Conservation (phyloP, 768 basidiomycete species). For the Boletellus emodensis region DNA sequence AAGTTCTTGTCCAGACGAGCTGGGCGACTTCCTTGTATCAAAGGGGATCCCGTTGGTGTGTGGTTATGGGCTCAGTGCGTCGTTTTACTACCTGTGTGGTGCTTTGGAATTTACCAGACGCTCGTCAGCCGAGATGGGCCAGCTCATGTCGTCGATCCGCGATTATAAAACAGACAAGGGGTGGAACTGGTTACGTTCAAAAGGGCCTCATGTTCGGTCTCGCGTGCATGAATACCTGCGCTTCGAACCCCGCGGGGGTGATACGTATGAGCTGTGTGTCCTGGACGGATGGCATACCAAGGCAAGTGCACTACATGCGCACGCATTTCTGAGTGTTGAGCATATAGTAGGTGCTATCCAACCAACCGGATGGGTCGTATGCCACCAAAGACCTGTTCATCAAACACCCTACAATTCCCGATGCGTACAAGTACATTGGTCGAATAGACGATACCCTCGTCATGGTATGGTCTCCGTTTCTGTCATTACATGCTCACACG, state of each 20-base stretch:
- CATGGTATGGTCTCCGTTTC: constrained; percentile 14
- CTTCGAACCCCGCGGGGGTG: constrained; percentile 40
- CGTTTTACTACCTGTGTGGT: background rate
- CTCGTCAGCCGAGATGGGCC: constrained; percentile 30
- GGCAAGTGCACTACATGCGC: constrained; percentile 24
- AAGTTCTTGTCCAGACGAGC: constrained; percentile 49
- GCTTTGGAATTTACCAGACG: background rate
- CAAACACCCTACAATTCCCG: constrained; percentile 40
- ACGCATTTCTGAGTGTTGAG: background rate
- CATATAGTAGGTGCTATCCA: constrained; percentile 25
- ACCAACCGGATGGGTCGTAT: constrained; percentile 50
- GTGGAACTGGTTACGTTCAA: constrained; percentile 52
- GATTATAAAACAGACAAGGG: constrained; percentile 47
- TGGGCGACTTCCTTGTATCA: constrained; percentile 47
- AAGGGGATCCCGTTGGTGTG: constrained; percentile 48
- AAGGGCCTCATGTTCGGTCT: constrained; percentile 17
- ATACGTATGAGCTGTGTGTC: constrained; percentile 46
- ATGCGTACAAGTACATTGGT: constrained; percentile 47
- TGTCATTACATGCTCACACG: background rate
- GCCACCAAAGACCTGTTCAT: constrained; percentile 54
- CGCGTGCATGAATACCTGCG: constrained; percentile 33
- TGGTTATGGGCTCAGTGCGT: constrained; percentile 47
- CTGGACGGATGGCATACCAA: constrained; percentile 50
- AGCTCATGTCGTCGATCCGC: constrained; percentile 45
- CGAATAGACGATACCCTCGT: constrained; percentile 54